Base-by-base conservation (phyloP, 257 asterid species). In the Ballota nigra region DNA sequence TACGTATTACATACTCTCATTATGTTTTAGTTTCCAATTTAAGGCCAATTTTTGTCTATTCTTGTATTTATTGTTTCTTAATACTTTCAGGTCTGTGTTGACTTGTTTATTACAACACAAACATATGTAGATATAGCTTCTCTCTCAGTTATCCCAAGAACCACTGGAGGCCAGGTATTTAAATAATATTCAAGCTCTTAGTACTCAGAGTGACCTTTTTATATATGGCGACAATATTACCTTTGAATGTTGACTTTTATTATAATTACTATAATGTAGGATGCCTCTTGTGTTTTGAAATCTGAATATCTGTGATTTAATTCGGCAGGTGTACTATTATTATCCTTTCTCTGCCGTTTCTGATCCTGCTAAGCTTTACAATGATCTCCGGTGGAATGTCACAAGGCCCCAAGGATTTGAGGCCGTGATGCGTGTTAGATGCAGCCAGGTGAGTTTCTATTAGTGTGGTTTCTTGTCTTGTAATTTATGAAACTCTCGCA, bases 361-460 rank as follows among this genome's bases (percentile, higher is more conserved):
- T 69, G 99, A 95, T 84, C 75, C 97, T 56, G 85, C 99, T 71
- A 95, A 95, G 85, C 96, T 95, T 49, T 87, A 85, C 85, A 95
- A 95, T 82, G 99, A 95, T 84, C 96, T 95, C 38, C 96, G 99
- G 57, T 95, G 99, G 99, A 95, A 92, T 76, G 92, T 95, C 75
- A 86, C 92, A 8, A 90, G 99, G 83, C 97, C 98, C 16, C 98
- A 95, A 85, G 99, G 98, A 60, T 88, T 89, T 79, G 99, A 95
- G 84, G 97, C 99, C 16, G 99, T 95, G 73, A 95, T 95, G 99
- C 99, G 99, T 79, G 98, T 95, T 69, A 88, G 99, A 82, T 90
- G 99, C 88, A 95, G 99, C 87, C 92, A 88, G 94, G 99, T 90
- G 78, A 75, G 78, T 73, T 75, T 75, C 66, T 68, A 10, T 63